Percentiles rank a stretch among this genome's conserved stretches.
Evolutionary conservation across 768 basidiomycete genomes (phyloP).

Genomic region (Suillus fuscotomentosus): DNA sequence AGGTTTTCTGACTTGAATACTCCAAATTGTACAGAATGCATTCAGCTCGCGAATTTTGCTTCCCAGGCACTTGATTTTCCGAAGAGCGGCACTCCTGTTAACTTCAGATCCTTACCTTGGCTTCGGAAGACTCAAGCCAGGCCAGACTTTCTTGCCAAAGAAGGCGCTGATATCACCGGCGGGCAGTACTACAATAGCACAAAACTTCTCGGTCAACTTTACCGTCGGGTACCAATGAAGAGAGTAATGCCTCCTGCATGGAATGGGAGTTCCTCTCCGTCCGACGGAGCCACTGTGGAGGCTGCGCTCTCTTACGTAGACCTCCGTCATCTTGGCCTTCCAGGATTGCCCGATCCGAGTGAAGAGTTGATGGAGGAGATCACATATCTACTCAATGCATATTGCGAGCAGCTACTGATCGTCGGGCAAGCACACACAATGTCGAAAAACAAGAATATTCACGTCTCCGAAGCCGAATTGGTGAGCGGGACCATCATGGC

Average conservation of each 20-base stretch:
- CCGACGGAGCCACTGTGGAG: conserved; percentile 25
- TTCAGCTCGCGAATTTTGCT: conserved; percentile 53
- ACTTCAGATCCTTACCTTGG: conserved; percentile 38
- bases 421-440: conserved; percentile 38
- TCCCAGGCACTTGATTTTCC: conserved; percentile 51
- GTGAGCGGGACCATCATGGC: conserved; percentile 47
- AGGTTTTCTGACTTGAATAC: conserved; percentile 59
- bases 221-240: conserved; percentile 43
- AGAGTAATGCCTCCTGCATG: conserved; percentile 30
- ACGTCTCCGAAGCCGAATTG: conserved; percentile 41
- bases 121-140: conserved; percentile 29
- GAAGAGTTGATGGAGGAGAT: conserved; percentile 36
- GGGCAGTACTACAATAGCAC: conserved; percentile 48
- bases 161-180: conserved; percentile 35
- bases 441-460: conserved; percentile 33
- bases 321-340: conserved; percentile 30
- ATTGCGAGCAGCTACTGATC: conserved; percentile 29
- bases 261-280: conserved; percentile 18
- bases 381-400: conserved; percentile 34
- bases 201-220: conserved; percentile 60
- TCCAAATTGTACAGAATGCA: conserved; percentile 46
- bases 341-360: conserved; percentile 17
- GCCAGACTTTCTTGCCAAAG: conserved; percentile 70
- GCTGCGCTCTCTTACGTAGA: conserved; percentile 21
- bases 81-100: conserved; percentile 39